Evolutionary conservation across 1,284 basidiomycete genomes (phyloP).

Genomic region (Veloporphyrellus conicus): DNA sequence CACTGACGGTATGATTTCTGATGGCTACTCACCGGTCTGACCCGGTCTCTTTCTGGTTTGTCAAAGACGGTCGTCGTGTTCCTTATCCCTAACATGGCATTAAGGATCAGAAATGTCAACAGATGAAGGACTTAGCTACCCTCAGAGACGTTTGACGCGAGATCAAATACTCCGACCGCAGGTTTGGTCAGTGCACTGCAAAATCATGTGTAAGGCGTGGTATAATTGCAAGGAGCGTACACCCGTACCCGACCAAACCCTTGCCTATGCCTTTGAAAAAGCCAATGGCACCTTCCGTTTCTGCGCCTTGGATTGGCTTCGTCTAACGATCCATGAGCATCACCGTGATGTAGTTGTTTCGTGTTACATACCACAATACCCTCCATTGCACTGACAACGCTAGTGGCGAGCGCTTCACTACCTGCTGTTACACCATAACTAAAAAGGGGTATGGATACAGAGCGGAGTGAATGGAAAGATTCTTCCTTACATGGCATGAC

Average conservation of each 20-base stretch:
- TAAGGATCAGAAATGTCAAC: not conserved
- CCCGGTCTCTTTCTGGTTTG: conserved; percentile 84
- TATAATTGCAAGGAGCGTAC: conserved; percentile 5
- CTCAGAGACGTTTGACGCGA: conserved; percentile 94
- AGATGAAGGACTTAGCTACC: conserved; percentile 41
- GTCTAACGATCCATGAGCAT: conserved; percentile 44
- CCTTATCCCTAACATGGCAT: conserved; percentile 59
- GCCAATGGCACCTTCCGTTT: conserved; percentile 88
- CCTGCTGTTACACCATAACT: conserved; percentile 94
- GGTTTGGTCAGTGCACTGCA: conserved; percentile 90
- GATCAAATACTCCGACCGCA: conserved; percentile 93
- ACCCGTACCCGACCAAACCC: conserved; percentile 82
- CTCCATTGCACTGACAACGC: conserved; percentile 93
- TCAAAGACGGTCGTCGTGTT: conserved; percentile 99
- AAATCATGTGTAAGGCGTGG: conserved; percentile 15
- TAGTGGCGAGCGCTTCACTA: conserved; percentile 90
- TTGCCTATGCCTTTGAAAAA: conserved; percentile 99
- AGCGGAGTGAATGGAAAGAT: not conserved
- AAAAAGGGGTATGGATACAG: conserved; percentile 13
- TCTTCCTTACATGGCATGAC: conserved; percentile 81
- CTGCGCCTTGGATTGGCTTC: conserved; percentile 96
- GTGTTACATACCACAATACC: conserved; percentile 75
- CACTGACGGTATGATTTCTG: not conserved
- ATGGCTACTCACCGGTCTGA: conserved; percentile 60
- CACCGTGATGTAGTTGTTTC: not conserved